Conservation (phyloP, 306 rosid genomes). For the Fragaria vesca region DNA sequence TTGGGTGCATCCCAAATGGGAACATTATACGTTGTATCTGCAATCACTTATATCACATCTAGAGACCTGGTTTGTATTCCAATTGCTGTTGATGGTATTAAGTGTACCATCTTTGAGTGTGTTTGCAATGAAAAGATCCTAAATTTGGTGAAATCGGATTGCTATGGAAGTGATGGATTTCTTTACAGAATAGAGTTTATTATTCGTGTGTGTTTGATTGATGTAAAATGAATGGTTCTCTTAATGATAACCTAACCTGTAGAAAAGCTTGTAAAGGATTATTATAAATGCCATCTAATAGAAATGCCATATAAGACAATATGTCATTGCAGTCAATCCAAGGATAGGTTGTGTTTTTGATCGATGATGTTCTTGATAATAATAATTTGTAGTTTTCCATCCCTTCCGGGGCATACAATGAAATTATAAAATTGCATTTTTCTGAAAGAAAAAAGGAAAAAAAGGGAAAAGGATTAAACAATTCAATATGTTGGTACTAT, state of each 20-base stretch:
- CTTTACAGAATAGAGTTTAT: not conserved
- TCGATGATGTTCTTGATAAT: not conserved
- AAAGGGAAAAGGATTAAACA: not conserved
- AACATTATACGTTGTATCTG: not conserved
- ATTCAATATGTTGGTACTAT: not conserved
- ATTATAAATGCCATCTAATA: not conserved
- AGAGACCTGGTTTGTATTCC: not conserved
- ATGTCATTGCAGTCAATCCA: not conserved
- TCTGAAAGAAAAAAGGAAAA: not conserved
- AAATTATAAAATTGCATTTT: not conserved
- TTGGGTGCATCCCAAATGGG: not conserved
- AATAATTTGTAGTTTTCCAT: not conserved
- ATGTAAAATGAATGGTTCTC: not conserved
- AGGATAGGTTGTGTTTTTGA: not conserved
- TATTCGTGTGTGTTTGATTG: not conserved
- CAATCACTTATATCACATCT: not conserved
- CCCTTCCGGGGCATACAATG: not conserved
- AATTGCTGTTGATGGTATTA: not conserved
- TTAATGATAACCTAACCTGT: not conserved
- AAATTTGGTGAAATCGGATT: not conserved
- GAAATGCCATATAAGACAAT: not conserved
- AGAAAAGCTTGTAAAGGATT: not conserved
- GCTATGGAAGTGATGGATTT: not conserved
- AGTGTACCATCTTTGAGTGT: not conserved
- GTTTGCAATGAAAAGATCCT: not conserved